phyloP scores from a whole-genome alignment of 257 asterid genomes.

The Cruciata laevipes region DNA sequence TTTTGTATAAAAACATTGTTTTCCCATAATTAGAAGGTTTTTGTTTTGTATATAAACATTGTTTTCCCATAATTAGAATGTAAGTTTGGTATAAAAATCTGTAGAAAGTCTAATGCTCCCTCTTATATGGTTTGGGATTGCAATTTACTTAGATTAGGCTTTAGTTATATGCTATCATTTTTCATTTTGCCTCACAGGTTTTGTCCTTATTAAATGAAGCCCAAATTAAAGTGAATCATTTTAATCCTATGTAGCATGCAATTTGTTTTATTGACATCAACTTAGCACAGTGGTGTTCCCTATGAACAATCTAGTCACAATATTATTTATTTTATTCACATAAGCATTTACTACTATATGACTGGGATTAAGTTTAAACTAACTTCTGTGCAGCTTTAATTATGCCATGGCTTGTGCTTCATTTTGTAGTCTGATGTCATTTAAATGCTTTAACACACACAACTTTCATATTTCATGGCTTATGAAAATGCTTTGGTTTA shows the following conservation, averaged over 20 bases:
- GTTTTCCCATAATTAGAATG: background rate
- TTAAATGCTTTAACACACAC: background rate
- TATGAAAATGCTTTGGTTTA: conserved; percentile 14
- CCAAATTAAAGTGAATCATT: background rate
- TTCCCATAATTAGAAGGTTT: background rate
- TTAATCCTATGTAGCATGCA: background rate
- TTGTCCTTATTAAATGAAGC: conserved; percentile 1
- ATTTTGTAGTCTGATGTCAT: background rate
- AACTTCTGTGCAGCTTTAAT: background rate
- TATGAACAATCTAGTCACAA: background rate
- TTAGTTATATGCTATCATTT: background rate
- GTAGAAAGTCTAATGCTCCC: background rate
- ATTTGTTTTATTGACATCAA: background rate
- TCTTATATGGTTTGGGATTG: too few relatives aligned
- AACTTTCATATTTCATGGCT: conserved; percentile 9
- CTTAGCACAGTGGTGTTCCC: background rate
- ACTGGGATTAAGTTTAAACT: background rate
- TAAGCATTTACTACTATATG: background rate
- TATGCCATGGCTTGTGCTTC: background rate
- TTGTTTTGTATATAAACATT: background rate
- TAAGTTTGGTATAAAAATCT: background rate
- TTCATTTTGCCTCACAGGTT: background rate
- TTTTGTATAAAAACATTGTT: background rate
- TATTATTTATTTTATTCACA: background rate
- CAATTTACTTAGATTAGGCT: background rate